Base-by-base conservation (phyloP, 495 filamentous ascomycete genomes). In the Tuber magnatum region DNA sequence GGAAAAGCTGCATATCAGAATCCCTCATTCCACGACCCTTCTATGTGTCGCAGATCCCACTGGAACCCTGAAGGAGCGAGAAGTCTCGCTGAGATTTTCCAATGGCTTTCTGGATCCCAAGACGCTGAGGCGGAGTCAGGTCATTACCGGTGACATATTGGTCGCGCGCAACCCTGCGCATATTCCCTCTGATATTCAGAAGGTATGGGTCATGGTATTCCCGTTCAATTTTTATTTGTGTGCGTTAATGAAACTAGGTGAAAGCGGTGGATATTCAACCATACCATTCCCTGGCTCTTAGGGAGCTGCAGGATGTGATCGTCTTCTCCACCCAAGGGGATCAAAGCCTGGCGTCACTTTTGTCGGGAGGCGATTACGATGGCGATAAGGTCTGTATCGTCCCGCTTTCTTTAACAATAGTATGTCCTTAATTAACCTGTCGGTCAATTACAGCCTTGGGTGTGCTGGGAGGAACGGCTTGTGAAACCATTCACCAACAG, bases 301-400 rank as follows among this genome's bases (percentile, higher is more conserved):
- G 89, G 7, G 87, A 90, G n/a, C 86, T 97, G 32, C 90, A 91
- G 76, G 92, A 97, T 81, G 92, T 97, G 9, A 91, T 97, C 74
- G 88, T 97, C 2, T 97, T 99, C 79, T 87, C 95, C 0, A 86
- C 87, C 0, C 88, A 88, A 78, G 94, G 95, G 0, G 71, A 87
- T 18, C 86, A 86, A 35, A 88, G 93, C 0, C 87, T 97, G 1
- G 95, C 94, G 0, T 88, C 90, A 44, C 92, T 93, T 83, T 86
- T 97, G 0, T 95, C 93, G 6, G 95, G 94, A 22, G 95, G 95
- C 14, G 95, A 99, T 83, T 97, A 97, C 82, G 94, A 97, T 75
- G 95, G 95, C 0, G 95, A 99, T 78, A 91, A 87, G 61, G 92
- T 82, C 14, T 70, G 76, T 46, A 43, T 28, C 56, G 2, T 65